These are phyloP conservation scores for Liriodendron chinense DNA, from an alignment of 164 flowering plant genomes.

Conservation along the genomic window DNA sequence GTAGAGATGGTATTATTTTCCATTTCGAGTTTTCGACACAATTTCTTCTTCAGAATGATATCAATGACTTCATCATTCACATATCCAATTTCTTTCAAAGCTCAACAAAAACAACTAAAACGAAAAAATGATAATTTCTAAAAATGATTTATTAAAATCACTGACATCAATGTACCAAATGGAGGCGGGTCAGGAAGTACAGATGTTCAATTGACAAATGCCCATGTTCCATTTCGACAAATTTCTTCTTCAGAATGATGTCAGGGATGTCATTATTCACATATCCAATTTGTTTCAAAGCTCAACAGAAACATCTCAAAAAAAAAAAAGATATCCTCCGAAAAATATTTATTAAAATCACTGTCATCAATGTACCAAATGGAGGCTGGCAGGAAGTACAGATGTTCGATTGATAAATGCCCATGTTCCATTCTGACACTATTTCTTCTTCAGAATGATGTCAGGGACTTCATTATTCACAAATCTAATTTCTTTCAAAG, in stretches of 20 bases:
- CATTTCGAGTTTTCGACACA: too few species aligned
- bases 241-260: too few species aligned
- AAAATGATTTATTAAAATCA: not conserved
- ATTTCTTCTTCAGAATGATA: too few species aligned
- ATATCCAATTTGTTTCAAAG: not conserved
- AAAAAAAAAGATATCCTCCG: not conserved
- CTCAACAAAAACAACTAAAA: not conserved
- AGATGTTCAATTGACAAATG: conserved; percentile 46
- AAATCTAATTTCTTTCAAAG: not conserved
- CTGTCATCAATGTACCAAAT: conserved; percentile 39
- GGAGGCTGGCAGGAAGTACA: conserved; percentile 78
- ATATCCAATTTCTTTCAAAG: not conserved
- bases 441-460: too few species aligned
- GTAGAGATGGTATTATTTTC: too few species aligned
- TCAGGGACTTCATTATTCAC: too few species aligned
- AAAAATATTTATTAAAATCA: not conserved
- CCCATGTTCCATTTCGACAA: conserved; percentile 38
- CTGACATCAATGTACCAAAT: conserved; percentile 39
- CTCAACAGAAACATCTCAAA: not conserved
- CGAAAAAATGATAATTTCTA: not conserved
- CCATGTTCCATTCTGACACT: conserved; percentile 36
- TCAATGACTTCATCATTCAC: too few species aligned
- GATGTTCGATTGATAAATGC: conserved; percentile 47
- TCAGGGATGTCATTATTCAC: too few species aligned
- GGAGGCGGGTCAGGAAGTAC: conserved; percentile 78